These are phyloP conservation scores for Torulaspora gathmanii DNA, from an alignment of 805 yeast species.

Conservation along the genomic window DNA sequence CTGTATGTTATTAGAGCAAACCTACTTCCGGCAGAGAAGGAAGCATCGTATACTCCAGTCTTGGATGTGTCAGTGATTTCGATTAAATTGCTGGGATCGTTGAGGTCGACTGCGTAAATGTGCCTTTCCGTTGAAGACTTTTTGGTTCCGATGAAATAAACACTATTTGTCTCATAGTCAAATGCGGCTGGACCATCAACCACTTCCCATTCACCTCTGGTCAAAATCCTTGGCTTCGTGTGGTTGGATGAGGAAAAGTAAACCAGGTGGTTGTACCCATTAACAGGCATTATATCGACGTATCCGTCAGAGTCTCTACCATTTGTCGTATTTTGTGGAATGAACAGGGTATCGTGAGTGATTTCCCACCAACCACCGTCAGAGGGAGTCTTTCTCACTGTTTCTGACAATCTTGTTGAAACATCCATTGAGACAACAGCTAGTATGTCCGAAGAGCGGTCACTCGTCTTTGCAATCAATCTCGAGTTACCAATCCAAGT, in stretches of 20 bases:
- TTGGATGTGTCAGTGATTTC: slow-evolving; percentile 47
- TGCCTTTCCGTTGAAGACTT: slow-evolving; percentile 82
- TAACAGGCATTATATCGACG: slow-evolving; percentile 66
- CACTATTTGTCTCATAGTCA: slow-evolving; percentile 48
- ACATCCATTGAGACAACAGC: slow-evolving; percentile 55
- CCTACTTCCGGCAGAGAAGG: slow-evolving; percentile 77
- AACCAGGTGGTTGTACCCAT: slow-evolving; percentile 71
- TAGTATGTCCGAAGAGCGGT: slow-evolving; percentile 62
- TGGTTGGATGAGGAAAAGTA: slow-evolving; percentile 71
- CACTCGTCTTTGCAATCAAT: slow-evolving; percentile 53
- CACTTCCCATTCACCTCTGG: slow-evolving; percentile 89
- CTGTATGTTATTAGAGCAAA: slow-evolving; percentile 63
- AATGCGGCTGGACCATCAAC: slow-evolving; percentile 62
- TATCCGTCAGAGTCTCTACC: slow-evolving; percentile 61
- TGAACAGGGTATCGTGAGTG: slow-evolving; percentile 53
- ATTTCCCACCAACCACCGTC: slow-evolving; percentile 76
- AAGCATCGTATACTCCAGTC: slow-evolving; percentile 63
- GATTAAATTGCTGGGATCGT: slow-evolving; percentile 37
- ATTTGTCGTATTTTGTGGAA: slow-evolving; percentile 46
- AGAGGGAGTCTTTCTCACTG: slow-evolving; percentile 46
- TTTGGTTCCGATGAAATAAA: slow-evolving; percentile 65
- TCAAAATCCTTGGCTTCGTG: slow-evolving; percentile 52
- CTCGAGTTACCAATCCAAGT: slow-evolving; percentile 59
- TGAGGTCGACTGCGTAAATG: slow-evolving; percentile 61
- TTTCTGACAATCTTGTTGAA: slow-evolving; percentile 30